phyloP scores from a whole-genome alignment of 306 rosid genomes.

The Clitoria ternatea region DNA sequence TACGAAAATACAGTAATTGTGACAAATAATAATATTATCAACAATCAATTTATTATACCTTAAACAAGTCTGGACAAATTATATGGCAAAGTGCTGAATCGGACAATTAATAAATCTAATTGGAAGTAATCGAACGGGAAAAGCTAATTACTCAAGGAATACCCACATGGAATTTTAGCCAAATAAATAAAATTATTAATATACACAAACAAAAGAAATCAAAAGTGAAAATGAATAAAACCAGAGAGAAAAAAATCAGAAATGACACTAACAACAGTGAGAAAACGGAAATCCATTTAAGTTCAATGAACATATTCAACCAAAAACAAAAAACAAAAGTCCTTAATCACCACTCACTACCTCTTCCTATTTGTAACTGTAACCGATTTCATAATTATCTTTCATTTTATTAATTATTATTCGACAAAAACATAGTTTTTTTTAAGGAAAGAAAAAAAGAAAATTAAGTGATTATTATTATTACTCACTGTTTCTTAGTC shows the following conservation, averaged over 20 bases:
- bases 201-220: background rate
- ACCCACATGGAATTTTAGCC: background rate
- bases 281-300: background rate
- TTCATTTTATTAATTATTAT: background rate
- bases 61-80: too few relatives aligned
- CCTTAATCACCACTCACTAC: background rate
- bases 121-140: too few relatives aligned
- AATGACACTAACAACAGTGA: background rate
- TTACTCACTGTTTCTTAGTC: constrained; percentile 60
- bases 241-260: too few relatives aligned
- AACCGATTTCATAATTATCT: constrained; percentile 3
- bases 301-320: constrained; percentile 3
- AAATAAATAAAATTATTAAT: background rate
- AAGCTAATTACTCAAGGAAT: too few relatives aligned
- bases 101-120: too few relatives aligned
- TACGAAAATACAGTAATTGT: too few relatives aligned
- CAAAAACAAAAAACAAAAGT: too few relatives aligned
- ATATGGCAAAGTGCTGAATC: too few relatives aligned
- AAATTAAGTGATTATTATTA: background rate
- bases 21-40: too few relatives aligned
- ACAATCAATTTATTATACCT: too few relatives aligned
- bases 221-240: background rate
- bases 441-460: background rate
- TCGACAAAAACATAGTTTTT: background rate
- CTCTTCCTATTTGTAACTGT: background rate